These are phyloP conservation scores for Vitis rupestris DNA, from an alignment of 164 flowering plant genomes.

Conservation along the genomic window DNA sequence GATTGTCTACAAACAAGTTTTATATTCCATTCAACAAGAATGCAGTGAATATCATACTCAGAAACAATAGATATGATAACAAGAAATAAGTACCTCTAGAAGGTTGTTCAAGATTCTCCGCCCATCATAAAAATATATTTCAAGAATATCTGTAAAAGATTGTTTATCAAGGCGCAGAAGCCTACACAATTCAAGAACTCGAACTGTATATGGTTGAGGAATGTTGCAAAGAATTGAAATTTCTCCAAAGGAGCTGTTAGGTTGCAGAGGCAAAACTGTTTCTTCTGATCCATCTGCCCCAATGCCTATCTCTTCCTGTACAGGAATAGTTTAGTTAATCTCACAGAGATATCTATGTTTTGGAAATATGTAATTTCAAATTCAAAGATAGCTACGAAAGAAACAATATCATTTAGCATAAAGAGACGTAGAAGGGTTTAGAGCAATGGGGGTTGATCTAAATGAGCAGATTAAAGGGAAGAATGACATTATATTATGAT, in stretches of 20 bases:
- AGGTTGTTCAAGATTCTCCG: constrained; percentile 67
- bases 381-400: neutral
- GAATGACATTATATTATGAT: neutral
- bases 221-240: constrained; percentile 86
- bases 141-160: constrained; percentile 62
- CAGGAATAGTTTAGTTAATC: neutral
- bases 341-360: neutral
- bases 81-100: constrained; percentile 54
- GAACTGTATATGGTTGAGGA: constrained; percentile 84
- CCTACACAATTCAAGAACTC: constrained; percentile 75
- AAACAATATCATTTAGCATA: neutral
- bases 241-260: constrained; percentile 69
- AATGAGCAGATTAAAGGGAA: neutral
- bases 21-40: too few relatives aligned
- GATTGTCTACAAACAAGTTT: too few relatives aligned
- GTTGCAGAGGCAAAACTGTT: constrained; percentile 40
- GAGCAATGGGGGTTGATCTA: constrained; percentile 13
- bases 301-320: constrained; percentile 68
- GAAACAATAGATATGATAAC: neutral
- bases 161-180: constrained; percentile 84
- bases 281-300: constrained; percentile 69
- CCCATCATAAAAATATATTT: constrained; percentile 74
- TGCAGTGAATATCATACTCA: neutral
- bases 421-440: neutral
- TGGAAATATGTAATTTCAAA: neutral